These are phyloP conservation scores for Naganishia vishniacii DNA, from an alignment of 768 basidiomycete species.

Conservation along the genomic window DNA sequence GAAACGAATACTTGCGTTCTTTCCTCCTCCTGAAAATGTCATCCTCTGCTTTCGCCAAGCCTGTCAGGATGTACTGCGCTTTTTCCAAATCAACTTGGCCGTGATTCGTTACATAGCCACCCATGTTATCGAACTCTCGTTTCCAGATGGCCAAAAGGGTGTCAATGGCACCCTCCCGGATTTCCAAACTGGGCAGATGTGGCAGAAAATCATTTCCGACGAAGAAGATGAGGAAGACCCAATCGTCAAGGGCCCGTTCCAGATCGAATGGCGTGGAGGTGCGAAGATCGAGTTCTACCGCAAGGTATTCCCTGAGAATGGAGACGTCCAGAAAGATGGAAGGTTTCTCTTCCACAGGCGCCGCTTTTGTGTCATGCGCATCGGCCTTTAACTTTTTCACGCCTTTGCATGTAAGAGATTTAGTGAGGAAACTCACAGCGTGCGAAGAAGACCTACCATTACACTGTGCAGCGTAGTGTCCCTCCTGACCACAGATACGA, in stretches of 20 bases:
- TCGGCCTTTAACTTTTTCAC: conserved; percentile 57
- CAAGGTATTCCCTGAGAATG: conserved; percentile 92
- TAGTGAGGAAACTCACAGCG: not conserved
- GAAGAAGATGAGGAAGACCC: conserved; percentile 99
- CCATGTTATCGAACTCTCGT: conserved; percentile 86
- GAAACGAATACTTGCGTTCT: conserved; percentile 67
- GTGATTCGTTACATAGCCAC: conserved; percentile 91
- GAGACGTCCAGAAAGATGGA: conserved; percentile 99
- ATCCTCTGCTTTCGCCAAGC: conserved; percentile 87
- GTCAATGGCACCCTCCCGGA: conserved; percentile 98
- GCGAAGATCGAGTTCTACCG: conserved; percentile 85
- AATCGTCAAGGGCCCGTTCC: conserved; percentile 97
- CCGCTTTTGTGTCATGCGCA: conserved; percentile 51
- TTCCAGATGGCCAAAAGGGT: conserved; percentile 94
- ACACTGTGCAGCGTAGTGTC: conserved; percentile 93
- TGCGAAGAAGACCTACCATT: conserved; percentile 40
- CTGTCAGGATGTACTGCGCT: conserved; percentile 91
- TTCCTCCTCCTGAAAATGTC: conserved; percentile 87
- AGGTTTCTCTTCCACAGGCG: conserved; percentile 70
- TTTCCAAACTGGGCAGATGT: conserved; percentile 95
- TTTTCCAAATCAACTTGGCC: conserved; percentile 77
- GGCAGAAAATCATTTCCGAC: conserved; percentile 99
- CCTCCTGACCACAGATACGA: conserved; percentile 87
- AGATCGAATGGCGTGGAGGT: conserved; percentile 72
- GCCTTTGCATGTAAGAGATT: conserved; percentile 47